Base-by-base conservation (phyloP, 176 grass and related monocot species). In the Rhipidocladum racemiflorum region DNA sequence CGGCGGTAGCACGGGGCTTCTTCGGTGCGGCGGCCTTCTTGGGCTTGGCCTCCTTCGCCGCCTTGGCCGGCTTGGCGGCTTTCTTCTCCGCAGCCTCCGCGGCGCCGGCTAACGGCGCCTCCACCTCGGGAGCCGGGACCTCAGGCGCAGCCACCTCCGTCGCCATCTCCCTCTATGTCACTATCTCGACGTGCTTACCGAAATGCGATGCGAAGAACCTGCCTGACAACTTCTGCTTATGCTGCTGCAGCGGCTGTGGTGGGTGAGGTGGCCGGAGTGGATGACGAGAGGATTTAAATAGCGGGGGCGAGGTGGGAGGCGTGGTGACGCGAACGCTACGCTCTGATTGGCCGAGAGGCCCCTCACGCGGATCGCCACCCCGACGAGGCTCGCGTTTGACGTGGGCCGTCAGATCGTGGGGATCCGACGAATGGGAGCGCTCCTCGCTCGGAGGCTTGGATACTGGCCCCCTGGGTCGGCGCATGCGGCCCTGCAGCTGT, bases 321-420 rank as follows among this genome's bases (percentile, higher is more conserved):
- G 7, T 1, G 7, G 23, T 4, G 7, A 6, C 24, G 67, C 2
- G 4, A 20, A 34, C 15, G 51, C 28, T 72, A 67, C n/a, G 73
- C 18, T 8, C 20, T 70, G 55, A 97, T 91, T 97, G 84, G 93
- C 6, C 30, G 5, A 24, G 21, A 2, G 1, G 8, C 24, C n/a
- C 17, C 53, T 55, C 85, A 40, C 90, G 71, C 88, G 90, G 93
- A 97, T 97, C 81, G 76, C 43, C 20, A 11, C 46, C 39, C 6
- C 11, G 57, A 4, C 9, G 16, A 0, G 27, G 8, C 48, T 9
- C 30, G 7, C 0, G 50, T 56, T 16, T 24, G 82, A 71, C 78
- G 8, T 53, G 14, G 1, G 28, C 75, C 85, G 39, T 85, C 25
- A 16, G 88, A 95, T 92, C 43, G 27, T 0, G 0, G 0, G 0